Conservation (phyloP, 2,329 filamentous ascomycete genomes). For the Seiridium unicorne region DNA sequence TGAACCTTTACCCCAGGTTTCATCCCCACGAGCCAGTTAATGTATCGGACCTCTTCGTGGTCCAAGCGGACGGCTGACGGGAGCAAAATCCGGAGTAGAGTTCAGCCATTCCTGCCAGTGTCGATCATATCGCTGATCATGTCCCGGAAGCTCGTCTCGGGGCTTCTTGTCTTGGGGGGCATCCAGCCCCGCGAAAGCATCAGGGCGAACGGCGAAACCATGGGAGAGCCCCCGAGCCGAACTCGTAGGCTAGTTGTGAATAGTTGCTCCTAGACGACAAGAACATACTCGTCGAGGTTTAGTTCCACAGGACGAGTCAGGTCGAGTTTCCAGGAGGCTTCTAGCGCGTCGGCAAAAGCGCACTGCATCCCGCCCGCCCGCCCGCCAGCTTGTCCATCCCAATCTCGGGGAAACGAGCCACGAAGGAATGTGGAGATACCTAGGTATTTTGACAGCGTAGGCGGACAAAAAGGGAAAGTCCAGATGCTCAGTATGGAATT, state of each 20-base stretch:
- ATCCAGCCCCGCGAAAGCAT: not conserved
- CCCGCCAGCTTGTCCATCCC: not conserved
- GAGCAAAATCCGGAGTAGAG: not conserved
- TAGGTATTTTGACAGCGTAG: not conserved
- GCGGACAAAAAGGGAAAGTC: not conserved
- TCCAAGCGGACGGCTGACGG: not conserved
- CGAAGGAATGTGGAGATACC: slow-evolving; percentile 1
- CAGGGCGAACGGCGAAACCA: not conserved
- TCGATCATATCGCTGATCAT: not conserved
- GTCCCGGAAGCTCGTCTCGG: not conserved
- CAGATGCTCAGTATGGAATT: not conserved
- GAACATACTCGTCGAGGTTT: not conserved
- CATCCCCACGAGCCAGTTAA: not conserved
- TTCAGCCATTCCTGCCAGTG: not conserved
- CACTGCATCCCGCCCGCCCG: not conserved
- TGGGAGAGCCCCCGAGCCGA: not conserved
- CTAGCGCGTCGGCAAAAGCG: not conserved
- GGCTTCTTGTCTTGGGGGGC: not conserved
- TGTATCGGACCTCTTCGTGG: not conserved
- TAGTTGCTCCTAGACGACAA: not conserved
- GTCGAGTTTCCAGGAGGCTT: not conserved
- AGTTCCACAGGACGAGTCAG: not conserved
- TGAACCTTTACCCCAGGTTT: slow-evolving; percentile 1
- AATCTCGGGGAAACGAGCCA: not conserved
- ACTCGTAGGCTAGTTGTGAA: not conserved